Base-by-base conservation (phyloP, 2,329 filamentous ascomycete species). In the Penicillium sp. region DNA sequence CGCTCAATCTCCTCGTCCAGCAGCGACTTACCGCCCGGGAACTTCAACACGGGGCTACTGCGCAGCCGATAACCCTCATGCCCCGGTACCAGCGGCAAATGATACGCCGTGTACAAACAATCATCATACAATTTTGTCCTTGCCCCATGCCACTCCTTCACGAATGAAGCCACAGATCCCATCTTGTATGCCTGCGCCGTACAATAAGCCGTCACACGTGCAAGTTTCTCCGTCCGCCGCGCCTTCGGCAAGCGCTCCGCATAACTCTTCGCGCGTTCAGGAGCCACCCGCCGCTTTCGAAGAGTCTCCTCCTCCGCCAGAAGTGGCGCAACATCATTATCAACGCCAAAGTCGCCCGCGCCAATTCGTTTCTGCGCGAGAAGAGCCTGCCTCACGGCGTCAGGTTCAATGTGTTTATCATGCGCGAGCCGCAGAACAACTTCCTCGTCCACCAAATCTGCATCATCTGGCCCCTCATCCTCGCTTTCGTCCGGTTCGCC, bases 121-220 rank as follows among this genome's bases (percentile, higher is more conserved):
- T 99, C 94, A 71, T 99, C 94, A 73, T 99, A 99, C 4, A 97
- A 80, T 74, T 99, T 99, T 12, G 93, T 96, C 74, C 91, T 88
- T 1, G 92, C 93, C 26, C 89, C 87, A 74, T 99, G 94, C 65
- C 87, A 88, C 58, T 90, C 89, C 62, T 89, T 88, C 55, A 97
- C 79, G 68, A 99, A 99, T 27, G 90, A 85, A 12, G 92, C 91
- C n/a, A 91, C 91, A 21, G 87, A 84, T 63, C 89, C 88, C 75
- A 96, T 85, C 75, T 93, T 96, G 76, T 92, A 97, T 7, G 89
- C 90, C 71, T 97, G 90, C 0, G 94, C 93, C 0, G 91, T 97
- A 72, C 93, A 97, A 72, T 97, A 99, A 9, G 94, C 94, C 51
- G 94, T 99, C 48, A 97, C 84, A 54, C 94, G 83, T 26, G 93